phyloP scores from a whole-genome alignment of 2,329 filamentous ascomycete genomes.

The Neurospora sp. region DNA sequence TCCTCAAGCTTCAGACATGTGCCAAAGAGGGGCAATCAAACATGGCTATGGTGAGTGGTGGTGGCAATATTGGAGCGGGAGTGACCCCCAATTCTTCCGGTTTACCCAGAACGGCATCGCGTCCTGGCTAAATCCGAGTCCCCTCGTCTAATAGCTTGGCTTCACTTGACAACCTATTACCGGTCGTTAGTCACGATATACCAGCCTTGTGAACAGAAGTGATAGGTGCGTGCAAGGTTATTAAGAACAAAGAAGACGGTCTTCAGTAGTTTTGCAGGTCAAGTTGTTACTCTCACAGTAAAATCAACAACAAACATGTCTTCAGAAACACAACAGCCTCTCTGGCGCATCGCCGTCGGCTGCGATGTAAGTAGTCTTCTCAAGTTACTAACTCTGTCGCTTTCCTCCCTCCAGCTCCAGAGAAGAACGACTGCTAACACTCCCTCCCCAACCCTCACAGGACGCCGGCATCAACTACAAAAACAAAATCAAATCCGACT shows the following conservation, averaged over 20 bases:
- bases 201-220: neutral
- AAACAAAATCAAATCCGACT: constrained; percentile 62
- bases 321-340: constrained; percentile 6
- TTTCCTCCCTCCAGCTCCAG: neutral
- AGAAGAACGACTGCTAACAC: constrained; percentile 1
- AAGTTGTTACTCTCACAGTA: neutral
- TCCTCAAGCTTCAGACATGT: neutral
- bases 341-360: constrained; percentile 42
- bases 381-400: neutral
- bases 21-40: neutral
- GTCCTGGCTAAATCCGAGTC: neutral
- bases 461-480: constrained; percentile 74
- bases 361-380: constrained; percentile 36
- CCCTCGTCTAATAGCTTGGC: neutral
- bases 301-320: constrained; percentile 1
- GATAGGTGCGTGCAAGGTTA: neutral
- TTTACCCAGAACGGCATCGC: neutral
- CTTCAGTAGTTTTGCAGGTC: neutral
- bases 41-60: neutral
- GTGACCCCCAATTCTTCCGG: neutral
- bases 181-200: neutral
- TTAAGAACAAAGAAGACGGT: neutral
- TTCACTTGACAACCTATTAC: neutral
- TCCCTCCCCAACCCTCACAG: constrained; percentile 19
- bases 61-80: neutral